These are phyloP conservation scores for Rubia yunnanensis DNA, from an alignment of 257 asterid species.

Conservation along the genomic window DNA sequence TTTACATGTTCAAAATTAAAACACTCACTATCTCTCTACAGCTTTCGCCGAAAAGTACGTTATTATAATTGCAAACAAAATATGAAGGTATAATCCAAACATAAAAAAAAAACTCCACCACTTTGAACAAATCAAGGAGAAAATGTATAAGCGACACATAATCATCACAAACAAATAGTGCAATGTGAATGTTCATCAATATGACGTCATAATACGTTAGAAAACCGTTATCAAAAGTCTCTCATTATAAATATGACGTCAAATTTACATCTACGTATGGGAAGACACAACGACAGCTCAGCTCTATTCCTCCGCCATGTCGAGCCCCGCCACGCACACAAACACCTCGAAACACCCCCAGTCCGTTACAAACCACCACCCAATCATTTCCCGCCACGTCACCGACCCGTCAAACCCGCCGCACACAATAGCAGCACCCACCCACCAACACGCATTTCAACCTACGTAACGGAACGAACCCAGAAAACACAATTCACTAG, in stretches of 20 bases:
- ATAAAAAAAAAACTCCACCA: no score
- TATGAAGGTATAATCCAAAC: no score
- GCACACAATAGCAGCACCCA: slow-evolving; percentile 11
- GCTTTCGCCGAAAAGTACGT: no score
- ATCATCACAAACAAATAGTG: no score
- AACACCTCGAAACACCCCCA: slow-evolving; percentile 23
- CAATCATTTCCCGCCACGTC: slow-evolving; percentile 21
- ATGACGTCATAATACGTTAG: no score
- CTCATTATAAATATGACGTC: slow-evolving; percentile 3
- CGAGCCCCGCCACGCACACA: neutral
- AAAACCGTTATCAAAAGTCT: no score
- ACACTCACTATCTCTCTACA: no score
- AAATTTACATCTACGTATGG: neutral
- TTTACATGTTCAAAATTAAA: no score
- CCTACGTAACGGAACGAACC: neutral
- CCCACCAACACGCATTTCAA: slow-evolving; percentile 1
- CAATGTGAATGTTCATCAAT: no score
- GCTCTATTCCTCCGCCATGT: neutral
- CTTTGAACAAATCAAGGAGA: no score
- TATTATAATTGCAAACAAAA: no score
- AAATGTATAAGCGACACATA: no score
- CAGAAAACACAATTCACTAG: neutral
- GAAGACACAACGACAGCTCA: neutral
- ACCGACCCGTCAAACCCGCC: slow-evolving; percentile 6
- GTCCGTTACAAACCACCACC: slow-evolving; percentile 22